Evolutionary conservation across 108 stramenopile genomes (phyloP).

Genomic region (Nitzschia palea): DNA sequence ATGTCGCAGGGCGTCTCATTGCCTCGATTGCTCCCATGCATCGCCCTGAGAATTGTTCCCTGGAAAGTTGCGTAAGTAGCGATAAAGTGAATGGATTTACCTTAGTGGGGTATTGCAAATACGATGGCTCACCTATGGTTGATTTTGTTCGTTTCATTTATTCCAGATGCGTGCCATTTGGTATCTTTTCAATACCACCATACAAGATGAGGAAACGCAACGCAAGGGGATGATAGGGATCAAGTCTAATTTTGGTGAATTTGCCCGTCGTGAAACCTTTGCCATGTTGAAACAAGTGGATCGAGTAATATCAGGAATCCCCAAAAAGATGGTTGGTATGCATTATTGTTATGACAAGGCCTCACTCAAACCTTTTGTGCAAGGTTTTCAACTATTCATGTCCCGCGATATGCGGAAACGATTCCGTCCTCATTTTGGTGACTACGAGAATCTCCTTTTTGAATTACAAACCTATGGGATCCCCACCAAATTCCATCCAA

Average conservation of each 20-base stretch:
- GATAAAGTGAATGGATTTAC: too few species aligned
- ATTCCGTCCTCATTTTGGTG: slow-evolving; percentile 18
- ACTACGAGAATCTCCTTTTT: slow-evolving; percentile 3
- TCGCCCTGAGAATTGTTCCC: background rate
- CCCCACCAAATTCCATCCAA: background rate
- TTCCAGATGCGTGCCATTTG: slow-evolving; percentile 18
- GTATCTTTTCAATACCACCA: slow-evolving; percentile 15
- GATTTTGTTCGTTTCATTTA: too few species aligned
- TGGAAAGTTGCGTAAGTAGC: slow-evolving; percentile 10
- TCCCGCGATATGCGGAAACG: slow-evolving; percentile 4
- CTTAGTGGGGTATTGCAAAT: too few species aligned
- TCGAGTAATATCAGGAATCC: slow-evolving; percentile 1
- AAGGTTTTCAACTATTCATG: slow-evolving; percentile 4
- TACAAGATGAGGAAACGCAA: slow-evolving; percentile 24
- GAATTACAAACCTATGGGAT: slow-evolving; percentile 33
- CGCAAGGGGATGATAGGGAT: slow-evolving; percentile 16
- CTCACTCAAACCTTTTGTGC: slow-evolving; percentile 16
- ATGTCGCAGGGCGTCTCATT: slow-evolving; percentile 20
- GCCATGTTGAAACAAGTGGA: background rate
- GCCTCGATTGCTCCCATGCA: background rate
- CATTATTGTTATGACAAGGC: slow-evolving; percentile 29
- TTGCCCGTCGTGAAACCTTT: background rate
- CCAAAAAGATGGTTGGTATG: slow-evolving; percentile 16
- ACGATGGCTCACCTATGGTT: too few species aligned
- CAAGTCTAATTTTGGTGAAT: slow-evolving; percentile 1